Base-by-base conservation (phyloP, 2,329 filamentous ascomycete genomes). In the Rhytidhysteron rufulum region DNA sequence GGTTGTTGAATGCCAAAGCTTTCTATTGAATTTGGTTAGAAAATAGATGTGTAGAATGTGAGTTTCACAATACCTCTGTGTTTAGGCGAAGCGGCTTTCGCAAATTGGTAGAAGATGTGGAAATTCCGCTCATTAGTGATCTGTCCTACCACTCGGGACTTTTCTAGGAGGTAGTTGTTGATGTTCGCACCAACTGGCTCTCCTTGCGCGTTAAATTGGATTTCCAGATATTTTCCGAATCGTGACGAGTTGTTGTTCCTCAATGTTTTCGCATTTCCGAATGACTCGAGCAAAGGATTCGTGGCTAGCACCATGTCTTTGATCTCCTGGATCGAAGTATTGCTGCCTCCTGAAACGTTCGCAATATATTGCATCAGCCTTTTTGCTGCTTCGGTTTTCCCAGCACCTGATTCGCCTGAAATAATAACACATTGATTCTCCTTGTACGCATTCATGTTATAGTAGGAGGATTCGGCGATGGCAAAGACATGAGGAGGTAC, bases 401-500 rank as follows among this genome's bases (percentile, higher is more conserved):
- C 93, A 24, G 93, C 93, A 63, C 93, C 93, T 3, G 93, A 97
- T 71, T 98, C 93, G 63, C 93, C 93, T 4, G 93, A 97, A 55
- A 98, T 98, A 68, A 98, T 98, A 53, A 98, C 91, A 71, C 93
- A 97, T 68, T 98, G 93, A 72, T 97, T 97, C 56, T 97, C 93
- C 60, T 88, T 88, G 76, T 98, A 98, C 34, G 90, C 91, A 68
- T 97, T 97, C 93, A 98, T 97, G 74, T 98, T 97, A 74, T 97
- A 97, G 74, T 98, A 98, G 40, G 90, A 70, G 6, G 91, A 86
- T 70, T 98, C 93, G 62, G 93, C 93, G 59, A 98, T 93, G 45
- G 89, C 91, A 66, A 96, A 98, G 54, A 98, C 93, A 68, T 98
- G 93, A 7, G 93, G 93, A 20, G 89, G 86, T 72, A 88, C 82